Conservation (phyloP, 1,284 basidiomycete genomes). For the Sanghuangporus sanghuang region DNA sequence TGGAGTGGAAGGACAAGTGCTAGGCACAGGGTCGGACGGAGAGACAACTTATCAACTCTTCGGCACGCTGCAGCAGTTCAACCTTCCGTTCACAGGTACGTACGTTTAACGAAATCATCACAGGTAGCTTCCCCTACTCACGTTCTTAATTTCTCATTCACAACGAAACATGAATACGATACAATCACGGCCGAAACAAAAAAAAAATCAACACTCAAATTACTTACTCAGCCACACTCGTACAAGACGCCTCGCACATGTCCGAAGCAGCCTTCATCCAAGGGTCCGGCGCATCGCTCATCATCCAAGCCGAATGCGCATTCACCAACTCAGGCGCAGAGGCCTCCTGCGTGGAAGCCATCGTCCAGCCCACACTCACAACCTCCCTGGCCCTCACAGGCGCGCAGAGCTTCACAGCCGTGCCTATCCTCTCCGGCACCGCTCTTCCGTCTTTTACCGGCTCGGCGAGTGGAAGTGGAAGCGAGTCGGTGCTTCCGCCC, state of each 20-base stretch:
- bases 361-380: background rate
- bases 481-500: background rate
- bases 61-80: background rate
- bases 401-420: background rate
- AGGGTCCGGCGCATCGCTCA: background rate
- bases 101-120: background rate
- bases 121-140: background rate
- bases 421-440: background rate
- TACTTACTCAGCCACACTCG: background rate
- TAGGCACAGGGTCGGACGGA: background rate
- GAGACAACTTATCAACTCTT: background rate
- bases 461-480: background rate
- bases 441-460: background rate
- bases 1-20: background rate
- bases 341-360: background rate
- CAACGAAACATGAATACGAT: background rate
- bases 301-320: background rate
- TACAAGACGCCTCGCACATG: background rate
- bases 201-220: background rate
- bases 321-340: background rate
- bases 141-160: background rate
- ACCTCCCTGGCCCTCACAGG: background rate
- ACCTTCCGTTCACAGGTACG: background rate
- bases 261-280: background rate
- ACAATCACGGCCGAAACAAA: background rate